Evolutionary conservation across 208 protist genomes (phyloP).

Genomic region (Angomonas ambiguus): DNA sequence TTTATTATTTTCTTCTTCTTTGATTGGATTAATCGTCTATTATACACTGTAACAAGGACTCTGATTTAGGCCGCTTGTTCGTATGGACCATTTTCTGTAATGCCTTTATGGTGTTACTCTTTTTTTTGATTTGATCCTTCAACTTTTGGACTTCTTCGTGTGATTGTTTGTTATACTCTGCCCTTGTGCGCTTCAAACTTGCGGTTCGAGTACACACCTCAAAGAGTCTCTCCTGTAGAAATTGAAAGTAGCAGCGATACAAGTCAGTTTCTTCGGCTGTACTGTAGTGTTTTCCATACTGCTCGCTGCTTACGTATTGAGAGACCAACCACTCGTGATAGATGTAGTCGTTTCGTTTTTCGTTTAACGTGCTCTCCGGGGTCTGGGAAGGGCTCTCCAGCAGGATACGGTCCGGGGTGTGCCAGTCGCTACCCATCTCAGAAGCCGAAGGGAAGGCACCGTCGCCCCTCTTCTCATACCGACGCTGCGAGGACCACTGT

Average conservation of each 20-base stretch:
- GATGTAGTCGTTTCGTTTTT: slow-evolving; percentile 1
- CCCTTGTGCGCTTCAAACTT: background rate
- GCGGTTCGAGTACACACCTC: background rate
- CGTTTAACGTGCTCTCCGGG: background rate
- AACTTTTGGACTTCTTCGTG: background rate
- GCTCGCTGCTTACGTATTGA: background rate
- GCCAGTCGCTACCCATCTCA: background rate
- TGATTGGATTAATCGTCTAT: slow-evolving; percentile 3
- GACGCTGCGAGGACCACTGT: background rate
- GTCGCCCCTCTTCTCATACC: background rate
- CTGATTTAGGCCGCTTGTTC: background rate
- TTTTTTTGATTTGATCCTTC: background rate
- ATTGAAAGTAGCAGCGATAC: background rate
- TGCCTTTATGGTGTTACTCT: background rate
- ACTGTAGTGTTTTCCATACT: background rate
- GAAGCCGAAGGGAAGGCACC: background rate
- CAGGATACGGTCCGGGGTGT: background rate
- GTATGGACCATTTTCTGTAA: background rate
- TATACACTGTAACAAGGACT: background rate
- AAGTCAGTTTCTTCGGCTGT: background rate
- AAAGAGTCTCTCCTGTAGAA: background rate
- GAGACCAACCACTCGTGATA: slow-evolving; percentile 6
- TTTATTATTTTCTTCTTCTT: slow-evolving; percentile 2
- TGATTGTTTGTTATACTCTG: background rate
- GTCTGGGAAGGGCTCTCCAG: background rate